phyloP scores from a whole-genome alignment of 2,329 filamentous ascomycete genomes.

The Stenocarpella maydis region DNA sequence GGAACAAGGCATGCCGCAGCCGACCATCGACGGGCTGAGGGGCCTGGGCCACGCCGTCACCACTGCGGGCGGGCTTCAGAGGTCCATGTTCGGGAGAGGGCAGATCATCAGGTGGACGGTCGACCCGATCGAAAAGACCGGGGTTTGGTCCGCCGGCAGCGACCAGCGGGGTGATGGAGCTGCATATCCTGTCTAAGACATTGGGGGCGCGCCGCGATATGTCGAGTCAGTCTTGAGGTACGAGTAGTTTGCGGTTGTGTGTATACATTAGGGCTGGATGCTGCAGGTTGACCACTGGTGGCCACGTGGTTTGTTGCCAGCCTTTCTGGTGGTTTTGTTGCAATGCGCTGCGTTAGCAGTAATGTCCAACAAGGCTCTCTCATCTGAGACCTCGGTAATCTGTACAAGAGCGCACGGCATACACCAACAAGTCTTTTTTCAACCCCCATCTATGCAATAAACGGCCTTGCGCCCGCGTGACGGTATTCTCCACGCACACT shows the following conservation, averaged over 20 bases:
- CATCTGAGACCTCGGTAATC: background rate
- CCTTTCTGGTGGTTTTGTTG: background rate
- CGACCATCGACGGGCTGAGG: constrained; percentile 72
- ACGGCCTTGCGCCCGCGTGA: too few relatives aligned
- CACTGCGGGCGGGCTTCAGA: constrained; percentile 70
- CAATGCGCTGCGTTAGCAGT: constrained; percentile 13
- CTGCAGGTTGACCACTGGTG: background rate
- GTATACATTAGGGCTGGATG: background rate
- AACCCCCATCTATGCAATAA: background rate
- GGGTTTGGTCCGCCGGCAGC: constrained; percentile 88
- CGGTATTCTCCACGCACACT: constrained; percentile 26
- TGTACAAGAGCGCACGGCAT: background rate
- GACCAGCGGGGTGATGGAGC: constrained; percentile 86
- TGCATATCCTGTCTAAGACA: constrained; percentile 59
- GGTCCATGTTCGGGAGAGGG: constrained; percentile 82
- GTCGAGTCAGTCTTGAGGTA: background rate
- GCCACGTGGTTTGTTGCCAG: background rate
- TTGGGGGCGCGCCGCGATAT: background rate
- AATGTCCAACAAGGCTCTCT: constrained; percentile 24
- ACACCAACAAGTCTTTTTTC: background rate
- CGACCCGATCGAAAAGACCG: constrained; percentile 71
- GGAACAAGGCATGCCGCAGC: constrained; percentile 80
- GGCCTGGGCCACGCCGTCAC: constrained; percentile 77
- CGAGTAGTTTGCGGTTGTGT: background rate
- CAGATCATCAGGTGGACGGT: constrained; percentile 84